Base-by-base conservation (phyloP, 495 filamentous ascomycete genomes). In the Talaromyces stipitatus region DNA sequence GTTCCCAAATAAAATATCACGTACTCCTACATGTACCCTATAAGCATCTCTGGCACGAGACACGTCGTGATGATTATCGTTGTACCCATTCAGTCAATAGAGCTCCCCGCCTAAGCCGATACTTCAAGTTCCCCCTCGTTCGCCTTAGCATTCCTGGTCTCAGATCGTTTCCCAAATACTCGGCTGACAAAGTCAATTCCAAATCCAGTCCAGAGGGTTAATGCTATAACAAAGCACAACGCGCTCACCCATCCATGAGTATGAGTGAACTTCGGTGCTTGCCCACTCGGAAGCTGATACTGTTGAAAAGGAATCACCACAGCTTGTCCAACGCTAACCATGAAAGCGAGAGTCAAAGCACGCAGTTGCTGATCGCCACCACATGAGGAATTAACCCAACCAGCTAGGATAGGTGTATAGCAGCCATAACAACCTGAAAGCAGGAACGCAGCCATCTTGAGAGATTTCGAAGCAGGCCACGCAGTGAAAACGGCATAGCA, bases 291-390 rank as follows among this genome's bases (percentile, higher is more conserved):
- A 5, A 61, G 58, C 28, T 59, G 56, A 7, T 27, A 43, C 27
- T 61, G 60, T 29, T 61, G 60, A 36, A 59, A 61, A 2, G 56
- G 56, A 18, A 59, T 62, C 0, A 60, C 61, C 47, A 64, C 58
- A 43, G 61, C 60, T 10, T 41, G 58, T 28, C 58, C 62, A 30
- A 64, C 38, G 28, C 51, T 57, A 27, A 58, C 56, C 60, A 64
- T 62, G 14, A 64, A 62, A 16, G 59, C 57, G n/a, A 59, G 30
- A 2, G 54, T 59, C 33, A 64, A 58, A 9, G 62, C 62, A 47
- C 60, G 43, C 7, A 64, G 27, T 27, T 64, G 60, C 9, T 60
- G 58, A 38, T 62, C 62, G 26, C 58, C 56, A 6, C 57, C 60
- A 27, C 60, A 62, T 8, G 55, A 56, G n/a, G 48, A 28, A 27